Conservation (phyloP, 805 yeast species). For the Hanseniaspora hatyaiensis region DNA sequence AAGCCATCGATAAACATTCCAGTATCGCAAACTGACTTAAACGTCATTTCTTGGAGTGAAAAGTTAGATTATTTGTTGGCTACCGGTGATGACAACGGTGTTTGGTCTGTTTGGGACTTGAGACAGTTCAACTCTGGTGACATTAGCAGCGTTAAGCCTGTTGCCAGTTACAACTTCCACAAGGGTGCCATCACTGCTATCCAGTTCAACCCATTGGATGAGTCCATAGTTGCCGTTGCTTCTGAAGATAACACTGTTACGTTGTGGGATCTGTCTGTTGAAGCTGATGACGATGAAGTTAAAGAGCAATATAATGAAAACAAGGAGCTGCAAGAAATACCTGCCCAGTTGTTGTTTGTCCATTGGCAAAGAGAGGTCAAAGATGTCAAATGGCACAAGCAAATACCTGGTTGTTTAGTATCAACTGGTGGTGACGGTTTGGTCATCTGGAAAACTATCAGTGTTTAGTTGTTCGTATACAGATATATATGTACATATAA, state of each 20-base stretch:
- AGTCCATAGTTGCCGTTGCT: conserved; percentile 87
- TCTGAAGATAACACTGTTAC: conserved; percentile 96
- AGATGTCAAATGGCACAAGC: conserved; percentile 96
- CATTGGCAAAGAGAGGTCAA: conserved; percentile 98
- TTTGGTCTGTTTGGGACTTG: conserved; percentile 97
- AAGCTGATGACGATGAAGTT: conserved; percentile 96
- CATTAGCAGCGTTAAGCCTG: conserved; percentile 48
- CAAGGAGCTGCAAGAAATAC: conserved; percentile 74
- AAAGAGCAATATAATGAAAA: conserved; percentile 70
- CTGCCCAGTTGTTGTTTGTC: conserved; percentile 88
- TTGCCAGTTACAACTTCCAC: conserved; percentile 91
- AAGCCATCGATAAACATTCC: conserved; percentile 75
- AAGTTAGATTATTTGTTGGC: conserved; percentile 80
- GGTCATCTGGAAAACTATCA: conserved; percentile 90
- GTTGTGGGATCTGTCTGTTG: conserved; percentile 95
- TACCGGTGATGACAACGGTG: conserved; percentile 93
- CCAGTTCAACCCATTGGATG: conserved; percentile 89
- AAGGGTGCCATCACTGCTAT: conserved; percentile 86
- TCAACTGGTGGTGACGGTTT: conserved; percentile 94
- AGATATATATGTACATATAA: neutral
- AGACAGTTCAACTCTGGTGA: conserved; percentile 58
- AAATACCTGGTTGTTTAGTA: conserved; percentile 89
- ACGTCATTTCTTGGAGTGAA: conserved; percentile 91
- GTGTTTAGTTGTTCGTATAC: conserved; percentile 43
- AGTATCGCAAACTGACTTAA: conserved; percentile 76